Evolutionary conservation across 2,329 filamentous ascomycete genomes (phyloP), one percentile per base, ranked within the genome.

Genomic region (Microsporum canis): DNA sequence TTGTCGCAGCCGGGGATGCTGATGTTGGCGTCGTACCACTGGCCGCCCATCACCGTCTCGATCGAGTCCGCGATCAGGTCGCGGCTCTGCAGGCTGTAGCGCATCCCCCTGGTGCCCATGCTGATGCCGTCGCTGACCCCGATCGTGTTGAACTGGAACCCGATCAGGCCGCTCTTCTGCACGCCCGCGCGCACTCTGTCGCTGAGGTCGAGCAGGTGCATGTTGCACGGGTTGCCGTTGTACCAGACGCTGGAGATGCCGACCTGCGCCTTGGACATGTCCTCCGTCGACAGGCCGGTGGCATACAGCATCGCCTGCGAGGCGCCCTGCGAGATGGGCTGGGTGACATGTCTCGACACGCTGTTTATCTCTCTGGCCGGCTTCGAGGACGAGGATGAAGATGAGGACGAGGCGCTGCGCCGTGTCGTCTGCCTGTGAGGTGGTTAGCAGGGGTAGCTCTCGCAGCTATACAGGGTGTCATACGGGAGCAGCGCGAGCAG

Each of bases 281-380:
- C 91, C 61, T 82, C 82, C 71, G 95, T 89, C 47, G 79, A 84
- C 69, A 99, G 80, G 60, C 95, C 95, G 1, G 92, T 96, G 67
- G 89, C 94, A 80, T 96, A 99, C 61, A 99, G 82, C 95, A 99
- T 99, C 66, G 95, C 94, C 79, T 99, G 94, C 47, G 94, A 97
- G 60, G 95, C 94, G 68, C 94, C 94, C 79, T 99, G 94, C 38
- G 92, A 94, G 79, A 96, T 97, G 72, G 91, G 92, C 78, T 97
- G 91, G 31, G 94, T 99, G 78, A 99, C 92, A 72, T 80, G 75
- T 64, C 84, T 79, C 63, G 91, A 96, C 72, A 92, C 80, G 74
- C 84, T 89, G 82, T 99, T 99, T 74, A 96, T 83, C 68, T 61
- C 57, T 34, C 58, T 61, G 7, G 59, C 59, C n/a, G 59, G 64